Evolutionary conservation across 169 alveolate species (phyloP), one percentile per base, ranked within the genome.

Genomic region (Babesia ovis): DNA sequence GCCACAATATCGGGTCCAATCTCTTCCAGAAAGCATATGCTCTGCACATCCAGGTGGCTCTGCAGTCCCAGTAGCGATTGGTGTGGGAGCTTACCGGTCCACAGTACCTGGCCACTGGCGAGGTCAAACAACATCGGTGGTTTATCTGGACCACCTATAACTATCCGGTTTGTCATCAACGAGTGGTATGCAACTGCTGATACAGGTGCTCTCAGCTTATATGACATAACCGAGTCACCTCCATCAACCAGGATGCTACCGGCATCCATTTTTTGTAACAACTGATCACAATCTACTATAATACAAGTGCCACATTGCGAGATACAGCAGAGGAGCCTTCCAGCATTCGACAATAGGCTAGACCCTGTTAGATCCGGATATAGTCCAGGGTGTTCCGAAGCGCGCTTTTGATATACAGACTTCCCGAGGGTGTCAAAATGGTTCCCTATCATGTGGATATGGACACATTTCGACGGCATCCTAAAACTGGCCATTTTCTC

Each of bases 51-150:
- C 50, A 83, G 51, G 53, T 59, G 76, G 53, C 85, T 61, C 55
- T 88, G 68, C 25, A 88, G 72, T 11, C 80, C 83, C 69, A 88
- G 50, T 42, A 88, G 84, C 50, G 91, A 71, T 12, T 48, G 62
- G 42, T 87, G 90, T 25, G 88, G 77, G 22, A 32, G 32, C 67
- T 80, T 88, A 5, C 90, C 82, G 29, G 55, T 83, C 93, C 93
- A 88, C 3, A 88, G 66, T 37, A 84, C 77, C 20, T 22, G 60
- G 18, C 89, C 93, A 1, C 87, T 48, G 72, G 54, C 79, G 43
- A 88, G 34, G 53, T 88, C 93, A 46, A 88, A 70, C 39, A 88
- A 58, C 39, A 77, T 59, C 42, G 88, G 88, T 20, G 84, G 67
- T n/a, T 59, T 57, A 60, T 71, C 72, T 25, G 67, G 79, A 3